Conservation (phyloP, 768 basidiomycete species). For the Pisolithus microcarpus region DNA sequence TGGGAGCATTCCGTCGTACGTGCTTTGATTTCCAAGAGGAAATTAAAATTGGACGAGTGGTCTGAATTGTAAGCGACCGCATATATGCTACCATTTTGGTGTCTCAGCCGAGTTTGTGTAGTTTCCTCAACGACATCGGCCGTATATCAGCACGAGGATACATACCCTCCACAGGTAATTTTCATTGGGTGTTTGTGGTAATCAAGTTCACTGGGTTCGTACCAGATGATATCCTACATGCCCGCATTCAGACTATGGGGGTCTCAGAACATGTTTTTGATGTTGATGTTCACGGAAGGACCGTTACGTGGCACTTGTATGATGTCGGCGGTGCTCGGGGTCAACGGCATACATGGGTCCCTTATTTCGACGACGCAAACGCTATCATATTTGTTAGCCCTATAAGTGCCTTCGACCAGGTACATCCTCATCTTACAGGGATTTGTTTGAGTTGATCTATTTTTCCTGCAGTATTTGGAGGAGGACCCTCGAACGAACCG, state of each 20-base stretch:
- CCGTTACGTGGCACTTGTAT: constrained; percentile 66
- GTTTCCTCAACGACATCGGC: constrained; percentile 68
- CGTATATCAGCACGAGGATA: constrained; percentile 67
- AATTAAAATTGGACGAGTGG: constrained; percentile 79
- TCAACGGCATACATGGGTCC: constrained; percentile 74
- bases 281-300: constrained; percentile 71
- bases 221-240: constrained; percentile 78
- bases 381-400: constrained; percentile 79
- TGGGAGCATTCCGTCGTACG: constrained; percentile 71
- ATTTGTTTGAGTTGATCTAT: constrained; percentile 1
- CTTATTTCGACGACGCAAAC: constrained; percentile 57
- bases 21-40: constrained; percentile 57
- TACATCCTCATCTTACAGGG: constrained; percentile 14
- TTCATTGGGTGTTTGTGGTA: constrained; percentile 16
- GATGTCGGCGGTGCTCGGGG: constrained; percentile 69
- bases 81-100: constrained; percentile 15
- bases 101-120: constrained; percentile 20
- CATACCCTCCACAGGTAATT: constrained; percentile 64
- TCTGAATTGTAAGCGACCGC: constrained; percentile 67
- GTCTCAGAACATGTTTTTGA: constrained; percentile 81
- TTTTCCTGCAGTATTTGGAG: constrained; percentile 58
- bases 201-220: constrained; percentile 17
- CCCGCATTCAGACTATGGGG: constrained; percentile 88
- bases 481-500: constrained; percentile 82
- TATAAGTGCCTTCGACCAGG: constrained; percentile 75